phyloP scores from a whole-genome alignment of 768 basidiomycete genomes.

The Lentinula sp. region DNA sequence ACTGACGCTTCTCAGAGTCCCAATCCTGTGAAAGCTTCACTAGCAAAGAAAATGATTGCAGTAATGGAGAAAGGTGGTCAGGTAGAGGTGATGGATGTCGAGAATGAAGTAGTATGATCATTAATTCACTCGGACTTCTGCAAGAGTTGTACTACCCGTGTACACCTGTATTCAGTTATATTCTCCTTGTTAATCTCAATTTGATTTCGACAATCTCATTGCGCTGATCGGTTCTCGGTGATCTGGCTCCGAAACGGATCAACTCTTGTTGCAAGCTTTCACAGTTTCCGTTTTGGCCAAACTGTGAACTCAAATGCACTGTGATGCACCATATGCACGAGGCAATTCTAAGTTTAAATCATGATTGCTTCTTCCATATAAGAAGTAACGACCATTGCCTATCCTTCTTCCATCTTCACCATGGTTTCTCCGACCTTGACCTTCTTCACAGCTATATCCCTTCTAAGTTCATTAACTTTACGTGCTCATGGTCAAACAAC shows the following conservation, averaged over 20 bases:
- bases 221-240: not conserved
- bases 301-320: not conserved
- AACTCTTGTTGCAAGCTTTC: not conserved
- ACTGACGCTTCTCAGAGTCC: conserved; percentile 21
- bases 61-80: conserved; percentile 27
- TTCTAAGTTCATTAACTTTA: not conserved
- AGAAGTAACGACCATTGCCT: not conserved
- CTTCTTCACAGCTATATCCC: not conserved
- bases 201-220: not conserved
- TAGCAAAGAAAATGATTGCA: conserved; percentile 31
- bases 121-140: not conserved
- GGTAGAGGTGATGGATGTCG: conserved; percentile 14
- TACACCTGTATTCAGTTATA: not conserved
- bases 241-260: not conserved
- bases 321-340: not conserved
- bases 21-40: conserved; percentile 33
- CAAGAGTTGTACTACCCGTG: not conserved
- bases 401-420: not conserved
- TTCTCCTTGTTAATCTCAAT: no score
- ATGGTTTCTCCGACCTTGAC: not conserved
- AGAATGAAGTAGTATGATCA: conserved; percentile 6
- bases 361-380: not conserved
- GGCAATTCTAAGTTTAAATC: not conserved
- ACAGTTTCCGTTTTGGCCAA: not conserved
- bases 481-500: not conserved